phyloP scores from a whole-genome alignment of 225 moss, liverwort and hornwort genomes.

The Physcomitrellopsis africana region DNA sequence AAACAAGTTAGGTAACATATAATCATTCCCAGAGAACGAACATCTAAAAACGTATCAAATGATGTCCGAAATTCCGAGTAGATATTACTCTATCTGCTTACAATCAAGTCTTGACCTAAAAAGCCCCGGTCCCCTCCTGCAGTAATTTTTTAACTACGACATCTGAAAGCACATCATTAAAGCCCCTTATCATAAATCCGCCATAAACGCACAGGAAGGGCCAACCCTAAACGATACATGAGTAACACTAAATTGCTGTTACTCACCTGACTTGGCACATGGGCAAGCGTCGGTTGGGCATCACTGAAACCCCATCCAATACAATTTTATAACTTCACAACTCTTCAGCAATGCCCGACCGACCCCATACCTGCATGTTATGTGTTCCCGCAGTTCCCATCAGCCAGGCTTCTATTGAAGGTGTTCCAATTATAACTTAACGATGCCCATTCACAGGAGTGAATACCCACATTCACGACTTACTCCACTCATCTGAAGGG shows the following conservation, averaged over 20 bases:
- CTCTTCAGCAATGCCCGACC: constrained; percentile 51
- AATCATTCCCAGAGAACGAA: too few relatives aligned
- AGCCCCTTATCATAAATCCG: constrained; percentile 10
- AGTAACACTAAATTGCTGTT: constrained; percentile 17
- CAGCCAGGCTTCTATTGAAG: constrained; percentile 30
- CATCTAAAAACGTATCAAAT: background rate
- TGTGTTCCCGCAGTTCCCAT: constrained; percentile 35
- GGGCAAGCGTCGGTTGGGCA: constrained; percentile 68
- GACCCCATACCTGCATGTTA: constrained; percentile 41
- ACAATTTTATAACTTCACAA: constrained; percentile 33
- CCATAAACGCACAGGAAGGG: constrained; percentile 17
- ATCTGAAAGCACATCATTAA: constrained; percentile 12
- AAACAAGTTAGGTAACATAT: too few relatives aligned
- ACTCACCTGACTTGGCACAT: constrained; percentile 57
- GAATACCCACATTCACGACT: constrained; percentile 7
- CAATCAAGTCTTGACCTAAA: background rate
- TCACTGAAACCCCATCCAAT: constrained; percentile 50
- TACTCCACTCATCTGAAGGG: constrained; percentile 12
- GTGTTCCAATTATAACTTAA: constrained; percentile 14
- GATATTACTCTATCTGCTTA: background rate
- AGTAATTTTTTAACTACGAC: constrained; percentile 5
- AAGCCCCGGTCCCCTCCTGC: background rate
- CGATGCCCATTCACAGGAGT: constrained; percentile 5
- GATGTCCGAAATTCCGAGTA: background rate
- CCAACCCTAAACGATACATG: constrained; percentile 23